Percentiles rank a stretch among this genome's conserved stretches.
Conservation (phyloP, 495 filamentous ascomycete species). For the Aspergillus sparsus region DNA sequence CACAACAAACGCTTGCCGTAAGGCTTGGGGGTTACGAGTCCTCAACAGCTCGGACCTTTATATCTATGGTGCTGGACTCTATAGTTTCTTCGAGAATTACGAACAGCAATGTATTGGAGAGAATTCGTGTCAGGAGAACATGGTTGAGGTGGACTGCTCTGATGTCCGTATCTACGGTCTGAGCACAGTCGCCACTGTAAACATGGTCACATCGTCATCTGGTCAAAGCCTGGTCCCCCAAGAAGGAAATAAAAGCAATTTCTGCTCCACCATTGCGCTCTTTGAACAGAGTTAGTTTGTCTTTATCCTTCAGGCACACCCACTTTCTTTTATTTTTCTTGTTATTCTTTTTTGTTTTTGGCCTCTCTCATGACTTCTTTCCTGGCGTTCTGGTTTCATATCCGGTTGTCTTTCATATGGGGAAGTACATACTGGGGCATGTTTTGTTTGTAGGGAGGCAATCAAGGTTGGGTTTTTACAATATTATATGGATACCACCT, state of each 20-base stretch:
- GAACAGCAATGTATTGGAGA: slow-evolving; percentile 70
- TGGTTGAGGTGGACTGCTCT: slow-evolving; percentile 78
- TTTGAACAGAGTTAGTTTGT: slow-evolving; percentile 46
- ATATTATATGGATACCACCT: slow-evolving; percentile 4
- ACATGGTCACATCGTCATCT: slow-evolving; percentile 70
- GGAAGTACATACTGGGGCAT: background rate
- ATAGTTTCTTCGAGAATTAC: slow-evolving; percentile 90
- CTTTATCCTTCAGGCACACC: background rate
- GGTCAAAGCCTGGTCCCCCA: slow-evolving; percentile 57
- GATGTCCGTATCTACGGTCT: slow-evolving; percentile 74
- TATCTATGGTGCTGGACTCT: slow-evolving; percentile 77
- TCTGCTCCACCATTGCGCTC: slow-evolving; percentile 72
- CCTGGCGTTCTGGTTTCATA: no score
- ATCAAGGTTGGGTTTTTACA: background rate
- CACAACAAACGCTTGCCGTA: slow-evolving; percentile 65
- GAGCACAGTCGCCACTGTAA: slow-evolving; percentile 82
- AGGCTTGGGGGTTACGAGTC: slow-evolving; percentile 84
- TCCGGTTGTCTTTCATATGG: background rate
- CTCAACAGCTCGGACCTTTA: slow-evolving; percentile 65
- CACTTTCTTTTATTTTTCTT: slow-evolving; percentile 4
- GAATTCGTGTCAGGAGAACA: slow-evolving; percentile 81
- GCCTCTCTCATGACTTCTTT: background rate
- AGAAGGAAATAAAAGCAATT: slow-evolving; percentile 67
- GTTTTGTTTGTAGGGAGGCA: background rate
- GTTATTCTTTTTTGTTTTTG: slow-evolving; percentile 13